Percentiles rank a stretch among this genome's conserved stretches.
phyloP scores from a whole-genome alignment of 2,329 filamentous ascomycete species.

The Zymoseptoria crescenta region DNA sequence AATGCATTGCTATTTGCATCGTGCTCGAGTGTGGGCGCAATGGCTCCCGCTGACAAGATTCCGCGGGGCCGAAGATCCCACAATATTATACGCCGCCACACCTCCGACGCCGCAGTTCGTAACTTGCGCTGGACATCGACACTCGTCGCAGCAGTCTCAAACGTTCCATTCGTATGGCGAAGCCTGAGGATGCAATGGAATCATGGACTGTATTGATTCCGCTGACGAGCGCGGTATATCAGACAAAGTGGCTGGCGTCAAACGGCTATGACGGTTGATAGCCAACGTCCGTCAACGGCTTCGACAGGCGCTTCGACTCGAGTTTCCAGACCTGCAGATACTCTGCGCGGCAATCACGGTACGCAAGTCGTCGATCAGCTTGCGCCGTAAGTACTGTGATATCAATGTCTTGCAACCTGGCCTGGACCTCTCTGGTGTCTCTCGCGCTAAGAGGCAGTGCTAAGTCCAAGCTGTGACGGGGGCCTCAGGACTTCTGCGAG shows the following conservation, averaged over 20 bases:
- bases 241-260: background rate
- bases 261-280: background rate
- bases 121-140: background rate
- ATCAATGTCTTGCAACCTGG: background rate
- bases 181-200: background rate
- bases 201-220: background rate
- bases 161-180: background rate
- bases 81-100: background rate
- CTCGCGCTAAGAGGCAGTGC: background rate
- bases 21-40: background rate
- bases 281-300: background rate
- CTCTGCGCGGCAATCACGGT: background rate
- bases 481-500: background rate
- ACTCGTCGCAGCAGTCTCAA: background rate
- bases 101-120: background rate
- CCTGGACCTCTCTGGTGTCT: background rate
- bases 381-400: background rate
- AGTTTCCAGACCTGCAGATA: background rate
- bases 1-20: conserved; percentile 5
- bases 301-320: background rate
- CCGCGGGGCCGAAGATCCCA: conserved; percentile 3
- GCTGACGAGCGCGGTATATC: background rate
- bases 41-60: conserved; percentile 14
- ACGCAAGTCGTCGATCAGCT: background rate
- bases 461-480: background rate